Evolutionary conservation across 805 yeast species (phyloP).

Genomic region (Hemisphaericaspora nanyangensis): DNA sequence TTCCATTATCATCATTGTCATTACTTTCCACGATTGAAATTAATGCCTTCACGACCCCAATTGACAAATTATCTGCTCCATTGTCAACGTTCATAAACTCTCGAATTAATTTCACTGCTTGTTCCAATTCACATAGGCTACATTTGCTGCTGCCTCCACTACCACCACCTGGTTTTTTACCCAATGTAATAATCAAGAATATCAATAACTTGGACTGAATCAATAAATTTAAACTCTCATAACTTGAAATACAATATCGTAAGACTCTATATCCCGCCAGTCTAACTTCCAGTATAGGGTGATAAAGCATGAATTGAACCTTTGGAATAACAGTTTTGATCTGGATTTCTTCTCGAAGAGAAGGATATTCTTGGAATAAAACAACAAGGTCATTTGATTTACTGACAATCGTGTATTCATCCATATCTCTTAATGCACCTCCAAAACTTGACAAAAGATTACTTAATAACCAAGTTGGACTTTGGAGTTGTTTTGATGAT

Average conservation of each 20-base stretch:
- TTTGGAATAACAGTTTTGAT: constrained; percentile 53
- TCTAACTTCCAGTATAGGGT: constrained; percentile 55
- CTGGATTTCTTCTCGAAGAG: constrained; percentile 60
- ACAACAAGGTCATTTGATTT: constrained; percentile 37
- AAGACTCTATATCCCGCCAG: constrained; percentile 76
- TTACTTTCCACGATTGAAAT: constrained; percentile 56
- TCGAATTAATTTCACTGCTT: constrained; percentile 71
- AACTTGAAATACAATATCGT: constrained; percentile 56
- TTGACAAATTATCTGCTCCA: constrained; percentile 51
- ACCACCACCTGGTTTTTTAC: too few relatives aligned
- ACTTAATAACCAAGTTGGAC: constrained; percentile 56
- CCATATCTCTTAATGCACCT: constrained; percentile 39
- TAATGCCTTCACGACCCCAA: constrained; percentile 65
- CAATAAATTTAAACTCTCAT: constrained; percentile 52
- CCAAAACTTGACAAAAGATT: constrained; percentile 59
- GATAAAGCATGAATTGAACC: constrained; percentile 58
- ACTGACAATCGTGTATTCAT: constrained; percentile 47
- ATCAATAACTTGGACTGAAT: constrained; percentile 55
- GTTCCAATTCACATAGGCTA: constrained; percentile 61
- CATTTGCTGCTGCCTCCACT: too few relatives aligned
- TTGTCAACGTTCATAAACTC: constrained; percentile 48
- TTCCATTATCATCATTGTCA: constrained; percentile 7
- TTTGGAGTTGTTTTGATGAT: constrained; percentile 7
- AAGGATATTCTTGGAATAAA: constrained; percentile 40
- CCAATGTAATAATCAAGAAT: constrained; percentile 59